phyloP scores from a whole-genome alignment of 257 asterid genomes.

The Ilex asprella region DNA sequence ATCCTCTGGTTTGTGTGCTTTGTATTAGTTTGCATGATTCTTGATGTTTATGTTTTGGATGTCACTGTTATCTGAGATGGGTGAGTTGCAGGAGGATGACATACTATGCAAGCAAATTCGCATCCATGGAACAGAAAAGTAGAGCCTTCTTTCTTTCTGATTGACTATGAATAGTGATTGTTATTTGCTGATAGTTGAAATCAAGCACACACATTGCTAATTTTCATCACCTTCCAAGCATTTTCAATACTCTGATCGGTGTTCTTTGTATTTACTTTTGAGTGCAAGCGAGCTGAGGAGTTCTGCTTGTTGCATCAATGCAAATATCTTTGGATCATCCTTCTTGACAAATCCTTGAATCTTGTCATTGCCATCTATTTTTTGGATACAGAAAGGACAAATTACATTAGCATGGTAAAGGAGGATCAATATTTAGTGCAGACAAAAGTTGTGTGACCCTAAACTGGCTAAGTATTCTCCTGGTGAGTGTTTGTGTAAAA shows the following conservation, averaged over 20 bases:
- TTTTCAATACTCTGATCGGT: slow-evolving; percentile 73
- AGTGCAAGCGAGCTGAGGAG: slow-evolving; percentile 80
- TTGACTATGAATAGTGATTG: background rate
- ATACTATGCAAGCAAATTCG: slow-evolving; percentile 87
- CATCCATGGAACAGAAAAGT: slow-evolving; percentile 89
- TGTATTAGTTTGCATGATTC: no score
- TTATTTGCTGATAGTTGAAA: background rate
- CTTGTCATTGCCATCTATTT: slow-evolving; percentile 44
- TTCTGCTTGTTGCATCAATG: no score
- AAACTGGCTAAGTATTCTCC: no score
- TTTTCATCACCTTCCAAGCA: slow-evolving; percentile 73
- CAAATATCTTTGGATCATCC: slow-evolving; percentile 87
- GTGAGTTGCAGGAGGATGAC: slow-evolving; percentile 77
- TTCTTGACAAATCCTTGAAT: slow-evolving; percentile 64
- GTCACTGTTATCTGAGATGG: no score
- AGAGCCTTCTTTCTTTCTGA: slow-evolving; percentile 19
- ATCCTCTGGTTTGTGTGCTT: no score
- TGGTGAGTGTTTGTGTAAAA: no score
- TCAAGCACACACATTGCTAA: background rate
- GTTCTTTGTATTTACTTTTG: slow-evolving; percentile 71
- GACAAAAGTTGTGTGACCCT: no score
- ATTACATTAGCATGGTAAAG: slow-evolving; percentile 4
- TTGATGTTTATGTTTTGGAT: no score
- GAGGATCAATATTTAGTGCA: background rate
- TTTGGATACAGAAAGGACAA: slow-evolving; percentile 8